Evolutionary conservation across 306 rosid species (phyloP), one percentile per base, ranked within the genome.

Genomic region (Mimosa bimucronata): DNA sequence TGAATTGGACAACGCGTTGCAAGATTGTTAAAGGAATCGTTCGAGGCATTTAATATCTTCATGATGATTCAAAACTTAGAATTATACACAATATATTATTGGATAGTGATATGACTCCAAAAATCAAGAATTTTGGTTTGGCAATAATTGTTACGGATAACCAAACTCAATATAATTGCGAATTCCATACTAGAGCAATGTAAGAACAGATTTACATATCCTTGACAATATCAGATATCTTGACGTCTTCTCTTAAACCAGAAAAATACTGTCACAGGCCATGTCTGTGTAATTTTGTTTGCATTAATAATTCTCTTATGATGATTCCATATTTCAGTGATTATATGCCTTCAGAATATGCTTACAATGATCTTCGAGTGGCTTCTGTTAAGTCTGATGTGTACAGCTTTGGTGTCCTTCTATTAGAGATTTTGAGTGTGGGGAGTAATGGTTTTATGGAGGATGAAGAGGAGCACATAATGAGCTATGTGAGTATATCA

Each of bases 71-170:
- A 21, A 73, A 79, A 4, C 82, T 89, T 45, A 81, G 57, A 78
- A 88, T 89, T 18, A 85, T 91, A 5, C 91, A 89, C 23, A 89
- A 89, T 19, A 34, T 89, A 40, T 78, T 91, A 18, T 61, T 89
- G n/a, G 92, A 88, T 19, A 40, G 9, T 1, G 48, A 85, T 4
- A 71, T 88, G 90, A 82, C 85, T 45, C 81, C 92, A 0, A 89
- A 88, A 60, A 88, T 88, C 8, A 77, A 87, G 41, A 90, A 91
- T 62, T 89, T 91, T 84, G 92, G 94, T 9, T 80, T 80, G 83
- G 90, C 91, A 30, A 86, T 71, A 69, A 82, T 88, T 25, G 66
- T 88, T 44, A 74, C 6, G 5, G 76, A 57, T 0, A 88, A 87
- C 40, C 88, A 85, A 69, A 80, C 81, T 40, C 86, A 78, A 77